These are phyloP conservation scores for Russula olivacea DNA, from an alignment of 768 basidiomycete species.

Conservation along the genomic window DNA sequence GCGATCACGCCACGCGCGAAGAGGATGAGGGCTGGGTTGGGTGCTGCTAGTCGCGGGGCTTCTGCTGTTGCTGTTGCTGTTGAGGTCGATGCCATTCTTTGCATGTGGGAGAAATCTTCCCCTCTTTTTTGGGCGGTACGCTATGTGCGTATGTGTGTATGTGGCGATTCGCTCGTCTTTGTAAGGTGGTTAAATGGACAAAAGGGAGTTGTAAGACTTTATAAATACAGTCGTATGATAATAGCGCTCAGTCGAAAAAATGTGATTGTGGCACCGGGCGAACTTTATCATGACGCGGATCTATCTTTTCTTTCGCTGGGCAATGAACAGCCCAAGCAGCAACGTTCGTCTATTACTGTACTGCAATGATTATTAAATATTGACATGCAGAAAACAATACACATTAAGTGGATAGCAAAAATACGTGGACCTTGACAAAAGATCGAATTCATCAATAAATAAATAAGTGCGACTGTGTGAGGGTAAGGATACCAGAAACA, in stretches of 20 bases:
- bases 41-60: constrained; percentile 26
- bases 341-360: not conserved
- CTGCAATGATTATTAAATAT: not conserved
- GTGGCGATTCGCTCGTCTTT: not conserved
- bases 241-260: too few relatives aligned
- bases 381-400: constrained; percentile 10
- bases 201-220: not conserved
- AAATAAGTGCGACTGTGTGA: constrained; percentile 9
- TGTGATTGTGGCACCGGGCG: too few relatives aligned
- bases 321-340: not conserved
- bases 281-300: too few relatives aligned
- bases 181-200: not conserved
- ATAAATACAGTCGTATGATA: too few relatives aligned
- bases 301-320: not conserved
- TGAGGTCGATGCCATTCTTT: constrained; percentile 5
- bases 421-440: not conserved
- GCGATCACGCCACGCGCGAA: constrained; percentile 87
- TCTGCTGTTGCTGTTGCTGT: constrained; percentile 23
- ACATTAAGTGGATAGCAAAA: constrained; percentile 17
- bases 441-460: constrained; percentile 1
- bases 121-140: not conserved
- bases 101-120: not conserved
- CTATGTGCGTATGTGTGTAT: not conserved
- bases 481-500: not conserved
- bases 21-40: constrained; percentile 49